Evolutionary conservation across 106 monocot species (phyloP).

Genomic region (Acorus gramineus): DNA sequence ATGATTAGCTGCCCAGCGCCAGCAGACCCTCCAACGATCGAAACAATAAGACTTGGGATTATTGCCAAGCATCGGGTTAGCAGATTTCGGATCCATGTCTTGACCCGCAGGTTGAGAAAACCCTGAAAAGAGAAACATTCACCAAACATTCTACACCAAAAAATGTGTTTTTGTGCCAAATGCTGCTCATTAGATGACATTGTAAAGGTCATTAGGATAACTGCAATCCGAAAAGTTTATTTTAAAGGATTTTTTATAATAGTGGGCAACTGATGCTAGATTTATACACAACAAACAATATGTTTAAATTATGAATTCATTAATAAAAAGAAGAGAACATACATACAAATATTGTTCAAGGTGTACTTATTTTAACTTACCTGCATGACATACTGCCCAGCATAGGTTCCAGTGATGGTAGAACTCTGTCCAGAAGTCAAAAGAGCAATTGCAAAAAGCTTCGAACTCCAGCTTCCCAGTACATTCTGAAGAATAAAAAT

Average conservation of each 20-base stretch:
- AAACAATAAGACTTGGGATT: constrained; percentile 75
- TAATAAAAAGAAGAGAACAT: too few species aligned
- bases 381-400: constrained; percentile 99
- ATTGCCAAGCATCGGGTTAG: constrained; percentile 73
- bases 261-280: too few species aligned
- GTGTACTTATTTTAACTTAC: constrained; percentile 13
- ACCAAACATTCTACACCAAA: too few species aligned
- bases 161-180: too few species aligned
- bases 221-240: too few species aligned
- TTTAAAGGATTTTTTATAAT: too few species aligned
- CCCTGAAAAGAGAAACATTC: constrained; percentile 38
- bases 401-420: constrained; percentile 97
- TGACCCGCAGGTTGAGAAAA: constrained; percentile 79
- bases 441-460: constrained; percentile 80
- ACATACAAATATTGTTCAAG: too few species aligned
- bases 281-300: too few species aligned
- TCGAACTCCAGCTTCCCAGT: constrained; percentile 87
- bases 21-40: constrained; percentile 78
- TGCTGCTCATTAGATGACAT: neutral
- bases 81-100: constrained; percentile 69
- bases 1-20: constrained; percentile 87
- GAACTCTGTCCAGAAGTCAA: constrained; percentile 95
- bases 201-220: neutral
- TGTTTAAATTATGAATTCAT: too few species aligned
- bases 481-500: constrained; percentile 69